These are phyloP conservation scores for Nakataea oryzae DNA, from an alignment of 2,329 filamentous ascomycete genomes.

Conservation along the genomic window DNA sequence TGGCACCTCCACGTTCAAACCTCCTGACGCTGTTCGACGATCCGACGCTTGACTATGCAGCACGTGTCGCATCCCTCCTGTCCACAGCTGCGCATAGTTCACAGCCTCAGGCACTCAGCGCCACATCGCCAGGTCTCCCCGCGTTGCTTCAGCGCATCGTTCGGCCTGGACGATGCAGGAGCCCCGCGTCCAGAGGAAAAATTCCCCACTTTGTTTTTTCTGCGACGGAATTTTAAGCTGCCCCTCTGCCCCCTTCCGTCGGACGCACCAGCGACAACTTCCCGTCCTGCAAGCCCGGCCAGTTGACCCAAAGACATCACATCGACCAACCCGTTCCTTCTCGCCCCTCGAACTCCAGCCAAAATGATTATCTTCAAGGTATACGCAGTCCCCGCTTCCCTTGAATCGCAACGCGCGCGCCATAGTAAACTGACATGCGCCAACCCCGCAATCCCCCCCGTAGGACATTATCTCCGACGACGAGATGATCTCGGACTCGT, in stretches of 20 bases:
- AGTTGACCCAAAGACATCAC: not conserved
- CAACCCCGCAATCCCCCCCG: slow-evolving; percentile 4
- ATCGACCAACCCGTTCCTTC: not conserved
- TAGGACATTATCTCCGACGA: slow-evolving; percentile 85
- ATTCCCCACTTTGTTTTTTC: slow-evolving; percentile 6
- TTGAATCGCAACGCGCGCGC: not conserved
- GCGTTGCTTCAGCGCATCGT: not conserved
- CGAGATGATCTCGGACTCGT: slow-evolving; percentile 96
- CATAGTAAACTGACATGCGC: slow-evolving; percentile 10
- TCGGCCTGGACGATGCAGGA: not conserved
- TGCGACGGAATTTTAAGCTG: not conserved
- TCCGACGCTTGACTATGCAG: not conserved
- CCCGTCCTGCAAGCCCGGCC: not conserved
- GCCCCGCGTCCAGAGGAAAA: not conserved
- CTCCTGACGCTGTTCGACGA: not conserved
- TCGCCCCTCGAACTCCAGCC: slow-evolving; percentile 21
- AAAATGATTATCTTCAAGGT: slow-evolving; percentile 70
- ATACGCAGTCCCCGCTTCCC: slow-evolving; percentile 13
- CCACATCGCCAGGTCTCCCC: not conserved
- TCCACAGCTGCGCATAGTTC: not conserved
- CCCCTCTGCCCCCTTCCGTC: not conserved
- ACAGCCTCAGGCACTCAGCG: not conserved
- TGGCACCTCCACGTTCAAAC: not conserved
- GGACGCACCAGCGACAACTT: not conserved
- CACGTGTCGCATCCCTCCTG: not conserved